Percentiles rank a stretch among this genome's conserved stretches.
phyloP scores from a whole-genome alignment of 805 yeast species.

The Spathaspora passalidarum region DNA sequence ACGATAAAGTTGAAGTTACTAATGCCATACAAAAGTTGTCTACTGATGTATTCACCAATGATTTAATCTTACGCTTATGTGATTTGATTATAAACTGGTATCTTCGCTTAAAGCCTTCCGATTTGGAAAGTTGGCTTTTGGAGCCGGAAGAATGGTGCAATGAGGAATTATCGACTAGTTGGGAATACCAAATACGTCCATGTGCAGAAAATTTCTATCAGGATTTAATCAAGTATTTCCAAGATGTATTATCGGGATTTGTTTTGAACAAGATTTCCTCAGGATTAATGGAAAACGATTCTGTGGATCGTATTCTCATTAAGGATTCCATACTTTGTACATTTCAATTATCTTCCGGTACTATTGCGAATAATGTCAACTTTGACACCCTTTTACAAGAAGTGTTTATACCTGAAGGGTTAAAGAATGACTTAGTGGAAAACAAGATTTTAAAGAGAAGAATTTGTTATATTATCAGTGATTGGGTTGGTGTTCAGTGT shows the following conservation, averaged over 20 bases:
- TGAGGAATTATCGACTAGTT: constrained; percentile 71
- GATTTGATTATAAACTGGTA: constrained; percentile 72
- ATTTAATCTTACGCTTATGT: constrained; percentile 54
- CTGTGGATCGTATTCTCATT: constrained; percentile 52
- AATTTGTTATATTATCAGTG: constrained; percentile 69
- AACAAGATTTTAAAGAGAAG: constrained; percentile 70
- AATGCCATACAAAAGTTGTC: constrained; percentile 53
- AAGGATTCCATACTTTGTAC: constrained; percentile 80
- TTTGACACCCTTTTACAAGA: constrained; percentile 61
- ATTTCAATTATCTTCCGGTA: constrained; percentile 73
- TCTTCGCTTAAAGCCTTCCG: constrained; percentile 68
- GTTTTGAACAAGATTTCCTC: constrained; percentile 58
- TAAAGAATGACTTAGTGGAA: constrained; percentile 43
- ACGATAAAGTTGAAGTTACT: constrained; percentile 62
- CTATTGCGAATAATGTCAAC: constrained; percentile 62
- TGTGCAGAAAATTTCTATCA: constrained; percentile 85
- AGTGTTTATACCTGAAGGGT: constrained; percentile 66
- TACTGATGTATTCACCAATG: constrained; percentile 55
- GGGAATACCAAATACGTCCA: constrained; percentile 82
- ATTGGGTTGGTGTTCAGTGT: constrained; percentile 75
- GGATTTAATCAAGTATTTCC: constrained; percentile 65
- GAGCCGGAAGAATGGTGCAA: constrained; percentile 95
- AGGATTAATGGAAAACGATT: constrained; percentile 26
- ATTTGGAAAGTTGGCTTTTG: constrained; percentile 73
- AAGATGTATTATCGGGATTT: constrained; percentile 50